Evolutionary conservation across 1,284 basidiomycete species (phyloP).

Genomic region (Fomes fomentarius): DNA sequence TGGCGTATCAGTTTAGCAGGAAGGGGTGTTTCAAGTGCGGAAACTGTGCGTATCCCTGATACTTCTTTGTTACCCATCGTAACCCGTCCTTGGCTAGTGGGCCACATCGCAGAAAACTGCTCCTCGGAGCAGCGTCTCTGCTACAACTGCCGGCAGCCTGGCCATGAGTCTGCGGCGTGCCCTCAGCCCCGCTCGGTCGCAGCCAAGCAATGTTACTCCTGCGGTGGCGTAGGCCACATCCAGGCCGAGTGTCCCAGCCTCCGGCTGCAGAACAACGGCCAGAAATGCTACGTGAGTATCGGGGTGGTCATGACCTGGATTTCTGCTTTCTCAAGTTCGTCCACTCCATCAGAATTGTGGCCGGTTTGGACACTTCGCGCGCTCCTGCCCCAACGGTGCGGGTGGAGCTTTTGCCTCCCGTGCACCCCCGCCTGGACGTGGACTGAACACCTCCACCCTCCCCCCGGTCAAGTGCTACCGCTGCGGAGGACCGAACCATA

Average conservation of each 20-base stretch:
- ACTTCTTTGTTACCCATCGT: constrained; percentile 4
- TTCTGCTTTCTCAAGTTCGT: background rate
- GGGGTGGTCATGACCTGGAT: background rate
- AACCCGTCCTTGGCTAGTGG: constrained; percentile 53
- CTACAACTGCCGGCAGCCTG: constrained; percentile 91
- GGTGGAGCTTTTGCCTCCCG: constrained; percentile 60
- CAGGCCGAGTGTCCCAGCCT: constrained; percentile 86
- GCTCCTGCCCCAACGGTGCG: constrained; percentile 62
- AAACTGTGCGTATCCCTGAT: constrained; percentile 59
- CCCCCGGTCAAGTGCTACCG: constrained; percentile 84
- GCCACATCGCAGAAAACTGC: constrained; percentile 90
- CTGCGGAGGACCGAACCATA: constrained; percentile 82
- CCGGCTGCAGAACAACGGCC: constrained; percentile 61
- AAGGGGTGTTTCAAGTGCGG: constrained; percentile 90
- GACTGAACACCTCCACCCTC: constrained; percentile 73
- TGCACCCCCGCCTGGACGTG: constrained; percentile 71
- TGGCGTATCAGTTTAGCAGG: constrained; percentile 80
- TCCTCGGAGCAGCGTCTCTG: constrained; percentile 85
- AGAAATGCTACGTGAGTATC: constrained; percentile 81
- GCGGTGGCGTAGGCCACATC: constrained; percentile 77
- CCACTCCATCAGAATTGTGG: constrained; percentile 70
- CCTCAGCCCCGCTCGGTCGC: constrained; percentile 78
- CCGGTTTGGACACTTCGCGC: constrained; percentile 80
- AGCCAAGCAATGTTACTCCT: constrained; percentile 82
- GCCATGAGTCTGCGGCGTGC: constrained; percentile 88